Conservation (phyloP, 2,329 filamentous ascomycete species). For the Ascochyta fabae region DNA sequence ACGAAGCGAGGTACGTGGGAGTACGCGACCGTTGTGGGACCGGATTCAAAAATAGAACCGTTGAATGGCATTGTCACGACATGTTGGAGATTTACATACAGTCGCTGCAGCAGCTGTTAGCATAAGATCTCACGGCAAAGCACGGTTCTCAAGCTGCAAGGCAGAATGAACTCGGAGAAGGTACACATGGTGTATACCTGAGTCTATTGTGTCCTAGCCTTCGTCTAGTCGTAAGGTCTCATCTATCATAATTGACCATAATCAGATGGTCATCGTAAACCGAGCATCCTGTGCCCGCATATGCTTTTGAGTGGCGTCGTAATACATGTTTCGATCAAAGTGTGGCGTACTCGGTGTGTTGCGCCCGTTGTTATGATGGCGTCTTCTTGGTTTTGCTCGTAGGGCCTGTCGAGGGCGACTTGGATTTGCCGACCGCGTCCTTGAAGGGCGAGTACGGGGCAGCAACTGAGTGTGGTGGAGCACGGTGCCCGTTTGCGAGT, state of each 20-base stretch:
- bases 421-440: slow-evolving; percentile 53
- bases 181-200: slow-evolving; percentile 23
- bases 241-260: slow-evolving; percentile 37
- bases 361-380: slow-evolving; percentile 21
- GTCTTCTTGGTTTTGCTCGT: slow-evolving; percentile 44
- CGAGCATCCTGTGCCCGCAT: slow-evolving; percentile 32
- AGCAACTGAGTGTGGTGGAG: slow-evolving; percentile 60
- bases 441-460: slow-evolving; percentile 66
- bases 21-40: slow-evolving; percentile 15
- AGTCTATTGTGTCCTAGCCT: slow-evolving; percentile 24
- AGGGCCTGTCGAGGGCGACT: slow-evolving; percentile 30
- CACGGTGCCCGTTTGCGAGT: slow-evolving; percentile 45
- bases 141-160: neutral
- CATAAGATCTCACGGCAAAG: neutral
- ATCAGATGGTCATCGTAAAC: slow-evolving; percentile 31
- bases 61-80: neutral
- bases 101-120: neutral
- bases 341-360: slow-evolving; percentile 12
- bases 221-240: slow-evolving; percentile 36
- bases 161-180: neutral
- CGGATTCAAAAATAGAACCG: slow-evolving; percentile 9
- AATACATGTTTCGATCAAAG: slow-evolving; percentile 1
- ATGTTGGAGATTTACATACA: neutral
- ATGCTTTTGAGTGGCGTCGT: slow-evolving; percentile 25
- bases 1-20: slow-evolving; percentile 13